These are phyloP conservation scores for Fraxinus excelsior DNA, from an alignment of 257 asterid species.

Conservation along the genomic window DNA sequence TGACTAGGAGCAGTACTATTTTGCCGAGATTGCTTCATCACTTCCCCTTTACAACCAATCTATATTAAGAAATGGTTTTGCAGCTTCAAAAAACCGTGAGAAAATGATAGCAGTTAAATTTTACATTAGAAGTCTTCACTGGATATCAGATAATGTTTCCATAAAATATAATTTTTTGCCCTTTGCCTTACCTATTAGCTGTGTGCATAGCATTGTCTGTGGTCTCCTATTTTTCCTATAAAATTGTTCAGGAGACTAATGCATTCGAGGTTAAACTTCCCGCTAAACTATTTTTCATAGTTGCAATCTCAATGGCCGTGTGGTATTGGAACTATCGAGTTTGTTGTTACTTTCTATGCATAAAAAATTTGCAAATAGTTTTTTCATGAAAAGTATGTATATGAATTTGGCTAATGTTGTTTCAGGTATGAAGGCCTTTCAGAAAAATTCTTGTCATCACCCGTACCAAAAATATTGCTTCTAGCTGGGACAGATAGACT, in stretches of 20 bases:
- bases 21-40: background rate
- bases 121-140: background rate
- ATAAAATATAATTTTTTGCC: background rate
- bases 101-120: background rate
- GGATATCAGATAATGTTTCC: background rate
- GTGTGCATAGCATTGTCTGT: background rate
- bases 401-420: conserved; percentile 12
- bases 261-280: background rate
- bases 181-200: background rate
- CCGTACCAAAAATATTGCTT: conserved; percentile 92
- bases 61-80: background rate
- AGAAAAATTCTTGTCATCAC: conserved; percentile 73
- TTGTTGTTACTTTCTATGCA: conserved; percentile 4
- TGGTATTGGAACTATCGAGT: background rate
- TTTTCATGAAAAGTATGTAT: background rate
- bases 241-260: background rate
- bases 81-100: background rate
- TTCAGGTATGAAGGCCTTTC: conserved; percentile 99
- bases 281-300: background rate
- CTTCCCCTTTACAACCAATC: background rate
- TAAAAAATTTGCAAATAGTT: background rate
- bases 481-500: conserved; percentile 97
- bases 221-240: background rate
- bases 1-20: background rate
- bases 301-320: background rate